phyloP scores from a whole-genome alignment of 106 monocot species.

The Xerophyta viscosa region DNA sequence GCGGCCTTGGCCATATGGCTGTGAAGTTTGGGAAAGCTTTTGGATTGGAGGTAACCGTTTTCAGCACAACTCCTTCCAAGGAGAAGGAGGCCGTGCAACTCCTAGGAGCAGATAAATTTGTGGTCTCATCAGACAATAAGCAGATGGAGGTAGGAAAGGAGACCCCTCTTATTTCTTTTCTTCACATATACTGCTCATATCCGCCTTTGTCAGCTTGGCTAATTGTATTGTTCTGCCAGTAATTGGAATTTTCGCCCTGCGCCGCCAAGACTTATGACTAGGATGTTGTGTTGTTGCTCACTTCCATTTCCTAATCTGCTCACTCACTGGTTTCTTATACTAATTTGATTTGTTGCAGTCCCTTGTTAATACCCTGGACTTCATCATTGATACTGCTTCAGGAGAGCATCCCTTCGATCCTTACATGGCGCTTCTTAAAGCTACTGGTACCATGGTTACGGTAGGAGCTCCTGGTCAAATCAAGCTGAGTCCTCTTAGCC shows the following conservation, averaged over 20 bases:
- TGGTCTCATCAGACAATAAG: conserved; percentile 10
- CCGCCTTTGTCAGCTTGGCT: no score
- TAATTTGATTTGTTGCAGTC: conserved; percentile 25
- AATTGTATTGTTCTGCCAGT: no score
- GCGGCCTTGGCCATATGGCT: conserved; percentile 27
- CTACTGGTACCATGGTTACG: conserved; percentile 43
- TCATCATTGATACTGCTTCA: conserved; percentile 80
- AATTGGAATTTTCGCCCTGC: no score
- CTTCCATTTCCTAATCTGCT: no score
- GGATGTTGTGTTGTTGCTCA: no score
- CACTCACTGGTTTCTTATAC: no score
- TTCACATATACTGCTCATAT: no score
- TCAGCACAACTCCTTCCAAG: conserved; percentile 20
- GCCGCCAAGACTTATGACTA: no score
- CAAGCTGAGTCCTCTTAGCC: conserved; percentile 30
- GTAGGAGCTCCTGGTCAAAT: conserved; percentile 77
- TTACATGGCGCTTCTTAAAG: conserved; percentile 69
- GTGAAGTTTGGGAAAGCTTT: conserved; percentile 29
- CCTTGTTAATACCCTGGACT: conserved; percentile 42
- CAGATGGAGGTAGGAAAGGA: conserved; percentile 26
- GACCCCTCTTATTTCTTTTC: no score
- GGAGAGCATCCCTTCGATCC: conserved; percentile 84
- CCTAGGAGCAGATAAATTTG: conserved; percentile 19
- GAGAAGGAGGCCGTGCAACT: conserved; percentile 19
- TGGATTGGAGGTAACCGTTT: conserved; percentile 23